A percentile compares a stretch with the other conserved stretches of the same genome.
Conservation (phyloP, 129 eudicot genomes). For the sunflower (Helianthus annuus) region HanXRQr2.0-SUNRISE NC_035439.2:146571225-146571724, state of each 20-base stretch:
- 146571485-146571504: slow-evolving; percentile 34
- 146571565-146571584: slow-evolving; percentile 17
- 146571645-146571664: background rate
- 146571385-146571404: background rate
- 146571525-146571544: slow-evolving; percentile 25
- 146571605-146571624: background rate
- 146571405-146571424: background rate
- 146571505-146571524: slow-evolving; percentile 34
- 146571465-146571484: slow-evolving; percentile 10
- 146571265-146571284: slow-evolving; percentile 28
- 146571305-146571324: slow-evolving; percentile 42
- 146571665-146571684: background rate
- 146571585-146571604: slow-evolving; percentile 20
- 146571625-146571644: background rate
- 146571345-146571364: slow-evolving; percentile 25
- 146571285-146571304: slow-evolving; percentile 33
- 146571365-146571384: slow-evolving; percentile 37
- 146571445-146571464: slow-evolving; percentile 11
- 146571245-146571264: slow-evolving; percentile 23
- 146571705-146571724: too few species aligned
- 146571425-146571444: background rate
- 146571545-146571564: slow-evolving; percentile 28
- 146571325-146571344: slow-evolving; percentile 30
- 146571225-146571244: slow-evolving; percentile 30
- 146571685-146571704: background rate